Conservation (phyloP, 306 rosid genomes). For the Biancaea sappan region DNA sequence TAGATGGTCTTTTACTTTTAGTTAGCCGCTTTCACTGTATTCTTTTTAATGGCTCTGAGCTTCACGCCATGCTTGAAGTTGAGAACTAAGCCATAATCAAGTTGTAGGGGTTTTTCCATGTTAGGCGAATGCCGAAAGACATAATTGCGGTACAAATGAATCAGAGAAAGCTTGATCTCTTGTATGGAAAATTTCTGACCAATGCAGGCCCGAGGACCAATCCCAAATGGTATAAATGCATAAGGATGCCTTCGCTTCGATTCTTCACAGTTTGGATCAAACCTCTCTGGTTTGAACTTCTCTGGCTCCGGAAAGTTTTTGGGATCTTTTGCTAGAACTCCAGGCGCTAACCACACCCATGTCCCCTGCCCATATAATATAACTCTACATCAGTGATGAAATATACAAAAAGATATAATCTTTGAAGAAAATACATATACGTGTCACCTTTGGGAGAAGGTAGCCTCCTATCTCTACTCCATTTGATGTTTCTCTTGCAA, state of each 20-base stretch:
- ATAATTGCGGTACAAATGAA: slow-evolving; percentile 76
- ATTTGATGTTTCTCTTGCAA: slow-evolving; percentile 89
- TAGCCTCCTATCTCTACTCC: slow-evolving; percentile 89
- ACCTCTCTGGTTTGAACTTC: slow-evolving; percentile 89
- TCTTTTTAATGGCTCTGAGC: slow-evolving; percentile 60
- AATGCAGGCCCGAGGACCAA: slow-evolving; percentile 90
- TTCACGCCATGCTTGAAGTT: slow-evolving; percentile 89
- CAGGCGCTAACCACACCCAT: slow-evolving; percentile 95
- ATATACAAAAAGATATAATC: neutral
- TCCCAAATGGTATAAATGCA: slow-evolving; percentile 86
- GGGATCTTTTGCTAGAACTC: slow-evolving; percentile 90
- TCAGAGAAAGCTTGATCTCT: slow-evolving; percentile 82
- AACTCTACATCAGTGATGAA: slow-evolving; percentile 3
- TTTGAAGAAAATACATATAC: neutral
- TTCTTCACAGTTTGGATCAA: slow-evolving; percentile 78
- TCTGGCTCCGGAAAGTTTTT: slow-evolving; percentile 87
- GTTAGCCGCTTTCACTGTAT: neutral
- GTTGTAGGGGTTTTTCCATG: slow-evolving; percentile 81
- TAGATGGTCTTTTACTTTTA: no score
- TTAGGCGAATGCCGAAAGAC: slow-evolving; percentile 76
- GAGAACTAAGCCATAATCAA: slow-evolving; percentile 86
- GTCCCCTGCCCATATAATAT: slow-evolving; percentile 65
- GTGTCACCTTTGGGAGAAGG: slow-evolving; percentile 81
- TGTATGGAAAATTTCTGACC: slow-evolving; percentile 81
- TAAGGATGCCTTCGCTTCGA: slow-evolving; percentile 83